Conservation (phyloP, 306 rosid genomes). For the Castanea crenata region DNA sequence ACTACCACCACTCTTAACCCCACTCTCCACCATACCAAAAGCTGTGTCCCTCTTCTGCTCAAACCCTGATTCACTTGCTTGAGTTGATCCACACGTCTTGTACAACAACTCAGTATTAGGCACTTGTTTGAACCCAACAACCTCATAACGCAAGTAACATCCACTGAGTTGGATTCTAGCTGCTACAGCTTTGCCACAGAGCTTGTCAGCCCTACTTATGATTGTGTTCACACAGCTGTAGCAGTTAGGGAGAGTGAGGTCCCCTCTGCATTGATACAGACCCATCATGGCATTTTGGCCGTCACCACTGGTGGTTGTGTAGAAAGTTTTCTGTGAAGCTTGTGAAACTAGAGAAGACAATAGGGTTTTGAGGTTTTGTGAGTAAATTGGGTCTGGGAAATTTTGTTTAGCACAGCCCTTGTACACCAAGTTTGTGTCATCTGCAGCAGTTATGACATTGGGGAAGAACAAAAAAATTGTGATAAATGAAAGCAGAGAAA, state of each 20-base stretch:
- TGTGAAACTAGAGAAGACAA: slow-evolving; percentile 39
- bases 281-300: slow-evolving; percentile 45
- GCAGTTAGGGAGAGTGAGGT: slow-evolving; percentile 62
- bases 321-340: slow-evolving; percentile 55
- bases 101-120: slow-evolving; percentile 51
- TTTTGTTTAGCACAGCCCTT: slow-evolving; percentile 75
- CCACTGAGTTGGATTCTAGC: slow-evolving; percentile 81
- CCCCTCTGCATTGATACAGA: slow-evolving; percentile 89
- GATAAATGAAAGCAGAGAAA: slow-evolving; percentile 17
- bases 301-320: slow-evolving; percentile 50
- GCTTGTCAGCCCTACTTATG: slow-evolving; percentile 34
- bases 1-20: slow-evolving; percentile 36
- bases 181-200: slow-evolving; percentile 59
- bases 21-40: slow-evolving; percentile 60
- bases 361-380: slow-evolving; percentile 58
- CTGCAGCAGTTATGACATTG: slow-evolving; percentile 25
- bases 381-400: slow-evolving; percentile 48
- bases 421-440: slow-evolving; percentile 54
- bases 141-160: slow-evolving; percentile 70
- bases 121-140: slow-evolving; percentile 58
- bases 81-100: slow-evolving; percentile 58
- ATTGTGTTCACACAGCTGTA: slow-evolving; percentile 52
- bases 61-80: slow-evolving; percentile 52
- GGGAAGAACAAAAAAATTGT: background rate
- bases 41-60: slow-evolving; percentile 54